These are phyloP conservation scores for Sechiopsis laciniata DNA, from an alignment of 306 rosid genomes.

Conservation along the genomic window DNA sequence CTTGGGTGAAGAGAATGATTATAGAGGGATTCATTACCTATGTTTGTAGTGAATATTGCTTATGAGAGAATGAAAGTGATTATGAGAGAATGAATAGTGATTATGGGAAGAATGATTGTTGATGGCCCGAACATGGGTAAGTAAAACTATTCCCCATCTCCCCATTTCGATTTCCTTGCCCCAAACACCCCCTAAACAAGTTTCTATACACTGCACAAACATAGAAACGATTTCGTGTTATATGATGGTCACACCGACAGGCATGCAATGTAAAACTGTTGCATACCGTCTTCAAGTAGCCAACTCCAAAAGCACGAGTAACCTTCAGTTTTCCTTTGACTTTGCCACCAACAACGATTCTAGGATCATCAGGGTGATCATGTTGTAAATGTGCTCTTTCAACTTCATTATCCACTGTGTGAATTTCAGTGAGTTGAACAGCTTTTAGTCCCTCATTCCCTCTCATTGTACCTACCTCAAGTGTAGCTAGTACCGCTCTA, in stretches of 20 bases:
- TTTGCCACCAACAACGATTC: conserved; percentile 54
- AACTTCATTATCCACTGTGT: conserved; percentile 66
- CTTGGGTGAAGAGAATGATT: too few relatives aligned
- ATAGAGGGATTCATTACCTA: too few relatives aligned
- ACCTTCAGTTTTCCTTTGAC: conserved; percentile 93
- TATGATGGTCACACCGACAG: conserved; percentile 14
- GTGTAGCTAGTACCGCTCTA: conserved; percentile 81
- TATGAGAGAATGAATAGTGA: too few relatives aligned
- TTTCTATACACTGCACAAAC: conserved; percentile 5
- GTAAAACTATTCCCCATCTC: too few relatives aligned
- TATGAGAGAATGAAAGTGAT: too few relatives aligned
- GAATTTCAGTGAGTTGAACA: conserved; percentile 83
- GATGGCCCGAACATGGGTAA: too few relatives aligned
- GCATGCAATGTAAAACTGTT: conserved; percentile 10
- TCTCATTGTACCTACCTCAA: conserved; percentile 25
- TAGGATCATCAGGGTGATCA: conserved; percentile 87
- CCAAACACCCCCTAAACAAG: neutral
- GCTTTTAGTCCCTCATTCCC: conserved; percentile 47
- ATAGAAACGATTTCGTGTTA: conserved; percentile 1
- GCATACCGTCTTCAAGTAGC: conserved; percentile 87
- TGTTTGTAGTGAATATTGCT: too few relatives aligned
- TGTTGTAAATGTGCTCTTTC: conserved; percentile 53
- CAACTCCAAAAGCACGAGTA: conserved; percentile 97
- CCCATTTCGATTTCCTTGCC: too few relatives aligned
- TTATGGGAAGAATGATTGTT: too few relatives aligned